Conservation (phyloP, 805 yeast genomes). For the Metschnikowia lunata region DNA sequence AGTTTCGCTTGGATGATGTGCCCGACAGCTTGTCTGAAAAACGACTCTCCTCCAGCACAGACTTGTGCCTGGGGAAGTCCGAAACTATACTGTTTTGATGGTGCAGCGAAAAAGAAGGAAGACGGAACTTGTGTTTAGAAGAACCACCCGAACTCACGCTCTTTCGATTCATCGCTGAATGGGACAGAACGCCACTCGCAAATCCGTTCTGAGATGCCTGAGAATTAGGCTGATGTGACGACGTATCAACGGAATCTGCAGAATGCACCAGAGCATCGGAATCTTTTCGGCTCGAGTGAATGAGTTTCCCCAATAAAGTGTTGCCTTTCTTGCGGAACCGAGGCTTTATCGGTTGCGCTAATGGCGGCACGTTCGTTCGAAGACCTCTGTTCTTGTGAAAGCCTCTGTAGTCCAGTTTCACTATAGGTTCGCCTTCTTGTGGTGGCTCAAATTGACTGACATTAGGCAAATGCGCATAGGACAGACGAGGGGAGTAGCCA, state of each 20-base stretch:
- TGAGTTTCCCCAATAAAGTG: conserved; percentile 37
- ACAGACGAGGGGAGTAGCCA: conserved; percentile 16
- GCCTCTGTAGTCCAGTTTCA: conserved; percentile 33
- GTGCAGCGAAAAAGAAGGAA: conserved; percentile 33
- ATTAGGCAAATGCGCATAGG: conserved; percentile 7
- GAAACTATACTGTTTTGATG: conserved; percentile 18
- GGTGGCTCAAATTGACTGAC: conserved; percentile 1
- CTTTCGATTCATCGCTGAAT: conserved; percentile 3
- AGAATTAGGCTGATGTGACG: conserved; percentile 1
- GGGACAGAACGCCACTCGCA: neutral
- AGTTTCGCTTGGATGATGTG: conserved; percentile 9
- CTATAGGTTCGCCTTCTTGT: neutral
- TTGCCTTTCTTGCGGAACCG: conserved; percentile 36
- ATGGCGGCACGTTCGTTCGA: conserved; percentile 39
- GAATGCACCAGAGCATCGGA: conserved; percentile 17
- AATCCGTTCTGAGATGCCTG: conserved; percentile 1
- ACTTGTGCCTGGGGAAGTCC: conserved; percentile 8
- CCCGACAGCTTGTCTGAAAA: conserved; percentile 12
- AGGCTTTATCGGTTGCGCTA: conserved; percentile 47
- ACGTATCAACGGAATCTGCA: conserved; percentile 2
- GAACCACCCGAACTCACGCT: conserved; percentile 14
- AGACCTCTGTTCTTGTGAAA: conserved; percentile 33
- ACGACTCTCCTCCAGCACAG: conserved; percentile 13
- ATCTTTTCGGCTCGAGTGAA: conserved; percentile 33
- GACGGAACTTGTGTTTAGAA: conserved; percentile 33